phyloP scores from a whole-genome alignment of 495 filamentous ascomycete genomes.

The Trichoderma asperelloides region DNA sequence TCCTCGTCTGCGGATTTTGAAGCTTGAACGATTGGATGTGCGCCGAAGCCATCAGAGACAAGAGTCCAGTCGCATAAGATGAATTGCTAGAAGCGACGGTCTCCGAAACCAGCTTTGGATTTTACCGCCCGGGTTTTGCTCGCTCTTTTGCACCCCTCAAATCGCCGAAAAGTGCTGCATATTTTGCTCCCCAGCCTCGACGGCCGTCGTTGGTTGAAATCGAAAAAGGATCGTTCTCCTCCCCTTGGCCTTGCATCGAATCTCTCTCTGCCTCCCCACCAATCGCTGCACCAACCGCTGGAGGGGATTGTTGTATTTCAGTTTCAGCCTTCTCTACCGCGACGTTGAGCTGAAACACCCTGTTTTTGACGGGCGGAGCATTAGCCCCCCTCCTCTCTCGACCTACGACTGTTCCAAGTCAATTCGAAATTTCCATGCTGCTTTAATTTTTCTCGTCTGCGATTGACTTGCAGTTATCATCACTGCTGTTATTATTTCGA shows the following conservation, averaged over 20 bases:
- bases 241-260: too few species aligned
- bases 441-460: neutral
- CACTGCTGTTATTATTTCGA: neutral
- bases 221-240: too few species aligned
- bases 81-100: neutral
- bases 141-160: too few species aligned
- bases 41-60: neutral
- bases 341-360: neutral
- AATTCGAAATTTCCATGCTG: neutral
- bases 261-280: too few species aligned
- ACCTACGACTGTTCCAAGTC: neutral
- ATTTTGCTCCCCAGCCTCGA: too few species aligned
- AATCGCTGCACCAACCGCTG: too few species aligned
- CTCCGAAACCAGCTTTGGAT: too few species aligned
- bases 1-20: neutral
- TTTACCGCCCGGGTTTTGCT: too few species aligned
- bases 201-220: too few species aligned
- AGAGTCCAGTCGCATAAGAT: neutral
- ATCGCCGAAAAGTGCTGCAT: too few species aligned
- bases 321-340: too few species aligned
- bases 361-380: neutral
- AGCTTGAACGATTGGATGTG: neutral
- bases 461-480: neutral
- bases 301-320: too few species aligned
- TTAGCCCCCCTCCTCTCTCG: neutral